Evolutionary conservation across 2,329 filamentous ascomycete species (phyloP).

Genomic region (Ilyonectria sp.): DNA sequence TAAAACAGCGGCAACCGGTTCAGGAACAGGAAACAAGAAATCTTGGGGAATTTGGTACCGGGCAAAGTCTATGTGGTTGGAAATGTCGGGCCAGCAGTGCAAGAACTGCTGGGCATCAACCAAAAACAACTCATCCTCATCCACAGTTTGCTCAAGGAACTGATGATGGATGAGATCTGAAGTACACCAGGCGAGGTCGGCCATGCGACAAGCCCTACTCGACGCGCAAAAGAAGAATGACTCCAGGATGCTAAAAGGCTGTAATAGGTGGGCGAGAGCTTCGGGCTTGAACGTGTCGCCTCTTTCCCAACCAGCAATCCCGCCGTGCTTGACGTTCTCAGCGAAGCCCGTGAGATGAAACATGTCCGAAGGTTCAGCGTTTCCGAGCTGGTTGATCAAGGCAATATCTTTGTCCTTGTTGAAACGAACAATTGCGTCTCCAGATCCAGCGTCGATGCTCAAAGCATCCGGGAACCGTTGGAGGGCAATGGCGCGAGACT

Average conservation of each 20-base stretch:
- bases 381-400: constrained; percentile 38
- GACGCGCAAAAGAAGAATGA: constrained; percentile 45
- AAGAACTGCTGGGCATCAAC: constrained; percentile 47
- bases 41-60: constrained; percentile 41
- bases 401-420: constrained; percentile 52
- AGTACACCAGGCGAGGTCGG: constrained; percentile 50
- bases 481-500: constrained; percentile 54
- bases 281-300: constrained; percentile 6
- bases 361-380: constrained; percentile 2
- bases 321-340: constrained; percentile 49
- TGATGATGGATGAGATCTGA: constrained; percentile 50
- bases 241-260: constrained; percentile 46
- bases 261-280: constrained; percentile 13
- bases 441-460: constrained; percentile 43
- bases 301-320: constrained; percentile 34
- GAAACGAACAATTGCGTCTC: constrained; percentile 48
- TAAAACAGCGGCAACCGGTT: constrained; percentile 19
- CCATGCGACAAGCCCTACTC: constrained; percentile 18
- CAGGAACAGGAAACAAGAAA: constrained; percentile 12
- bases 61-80: constrained; percentile 50
- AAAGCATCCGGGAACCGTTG: constrained; percentile 53
- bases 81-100: constrained; percentile 54
- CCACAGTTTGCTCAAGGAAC: constrained; percentile 46
- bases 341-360: constrained; percentile 49
- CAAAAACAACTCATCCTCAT: constrained; percentile 31